Evolutionary conservation across 2,329 filamentous ascomycete genomes (phyloP).

Genomic region (Botrytis paeoniae): DNA sequence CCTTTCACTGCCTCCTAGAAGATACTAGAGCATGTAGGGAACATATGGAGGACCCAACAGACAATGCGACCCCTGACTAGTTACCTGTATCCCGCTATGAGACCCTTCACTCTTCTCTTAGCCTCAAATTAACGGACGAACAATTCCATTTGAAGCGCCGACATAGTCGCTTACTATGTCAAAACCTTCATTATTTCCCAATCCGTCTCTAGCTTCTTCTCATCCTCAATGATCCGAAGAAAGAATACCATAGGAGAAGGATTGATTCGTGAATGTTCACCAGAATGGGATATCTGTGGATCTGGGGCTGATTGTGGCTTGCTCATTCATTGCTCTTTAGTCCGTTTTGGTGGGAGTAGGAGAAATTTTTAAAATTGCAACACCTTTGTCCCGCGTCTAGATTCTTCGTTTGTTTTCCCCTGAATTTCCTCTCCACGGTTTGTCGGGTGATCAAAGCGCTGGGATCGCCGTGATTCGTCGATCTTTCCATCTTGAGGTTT

Average conservation of each 20-base stretch:
- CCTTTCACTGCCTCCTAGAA: not conserved
- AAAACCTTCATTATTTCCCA: conserved; percentile 6
- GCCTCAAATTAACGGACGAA: not conserved
- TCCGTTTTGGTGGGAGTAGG: not conserved
- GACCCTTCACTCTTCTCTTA: not conserved
- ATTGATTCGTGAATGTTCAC: not conserved
- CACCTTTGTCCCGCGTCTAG: not conserved
- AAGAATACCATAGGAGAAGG: not conserved
- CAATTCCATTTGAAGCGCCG: not conserved
- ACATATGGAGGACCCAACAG: not conserved
- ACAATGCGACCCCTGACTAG: not conserved
- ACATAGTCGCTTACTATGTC: not conserved
- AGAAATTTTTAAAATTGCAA: conserved; percentile 3
- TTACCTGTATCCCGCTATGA: not conserved
- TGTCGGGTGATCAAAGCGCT: not conserved
- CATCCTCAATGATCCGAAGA: not conserved
- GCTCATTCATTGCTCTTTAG: not conserved
- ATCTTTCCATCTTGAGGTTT: not conserved
- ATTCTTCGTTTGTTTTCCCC: not conserved
- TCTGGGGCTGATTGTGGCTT: conserved; percentile 7
- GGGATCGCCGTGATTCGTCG: not conserved
- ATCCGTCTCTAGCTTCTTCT: not conserved
- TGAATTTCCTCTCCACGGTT: not conserved
- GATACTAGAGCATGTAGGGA: not conserved
- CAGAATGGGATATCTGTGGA: not conserved